Conservation (phyloP, 176 grass and related monocot species). For the Ampelocalamus luodianensis region DNA sequence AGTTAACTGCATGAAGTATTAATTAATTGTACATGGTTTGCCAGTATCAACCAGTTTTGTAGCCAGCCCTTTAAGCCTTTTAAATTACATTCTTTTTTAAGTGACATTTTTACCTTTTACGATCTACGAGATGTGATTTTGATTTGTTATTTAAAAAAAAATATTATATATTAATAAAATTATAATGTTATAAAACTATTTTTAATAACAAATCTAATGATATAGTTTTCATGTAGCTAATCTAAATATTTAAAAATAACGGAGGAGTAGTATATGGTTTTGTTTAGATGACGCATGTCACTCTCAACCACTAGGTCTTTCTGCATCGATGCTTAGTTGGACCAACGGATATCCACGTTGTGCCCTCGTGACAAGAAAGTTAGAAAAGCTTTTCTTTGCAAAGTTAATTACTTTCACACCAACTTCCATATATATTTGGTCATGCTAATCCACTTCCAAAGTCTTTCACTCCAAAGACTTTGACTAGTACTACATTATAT, state of each 20-base stretch:
- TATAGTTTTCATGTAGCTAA: too few species aligned
- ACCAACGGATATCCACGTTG: slow-evolving; percentile 52
- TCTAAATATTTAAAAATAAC: too few species aligned
- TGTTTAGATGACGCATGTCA: slow-evolving; percentile 38
- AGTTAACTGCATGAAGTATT: slow-evolving; percentile 5
- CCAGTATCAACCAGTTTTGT: slow-evolving; percentile 5
- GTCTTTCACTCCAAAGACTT: slow-evolving; percentile 55
- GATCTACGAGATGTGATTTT: too few species aligned
- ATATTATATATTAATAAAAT: too few species aligned
- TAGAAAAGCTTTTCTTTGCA: slow-evolving; percentile 25
- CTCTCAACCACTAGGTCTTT: slow-evolving; percentile 38
- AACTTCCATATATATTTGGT: slow-evolving; percentile 28
- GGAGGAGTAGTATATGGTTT: background rate
- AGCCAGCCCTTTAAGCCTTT: slow-evolving; percentile 19
- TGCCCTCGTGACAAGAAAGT: slow-evolving; percentile 13
- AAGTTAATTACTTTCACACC: slow-evolving; percentile 42
- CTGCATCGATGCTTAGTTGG: slow-evolving; percentile 47
- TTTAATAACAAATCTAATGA: too few species aligned
- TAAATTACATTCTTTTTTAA: background rate
- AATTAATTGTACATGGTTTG: slow-evolving; percentile 39
- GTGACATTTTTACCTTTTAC: too few species aligned
- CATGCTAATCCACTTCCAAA: slow-evolving; percentile 29
- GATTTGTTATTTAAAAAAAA: too few species aligned
- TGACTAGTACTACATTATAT: slow-evolving; percentile 29
- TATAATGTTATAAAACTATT: too few species aligned